Percentiles rank a stretch among this genome's conserved stretches.
phyloP scores from a whole-genome alignment of 306 rosid genomes.

The Alnus rubra region DNA sequence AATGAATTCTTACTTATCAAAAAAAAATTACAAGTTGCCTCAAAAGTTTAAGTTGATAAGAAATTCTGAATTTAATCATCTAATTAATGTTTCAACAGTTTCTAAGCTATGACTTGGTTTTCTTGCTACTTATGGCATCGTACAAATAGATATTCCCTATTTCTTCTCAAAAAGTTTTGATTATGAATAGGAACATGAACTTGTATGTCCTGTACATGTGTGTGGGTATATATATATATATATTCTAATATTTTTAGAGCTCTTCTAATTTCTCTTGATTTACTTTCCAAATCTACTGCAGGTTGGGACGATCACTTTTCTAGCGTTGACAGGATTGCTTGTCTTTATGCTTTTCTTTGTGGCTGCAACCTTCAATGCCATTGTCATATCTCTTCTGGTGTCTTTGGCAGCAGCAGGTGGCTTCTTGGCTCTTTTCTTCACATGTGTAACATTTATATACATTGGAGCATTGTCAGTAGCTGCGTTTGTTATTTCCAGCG shows the following conservation, averaged over 20 bases:
- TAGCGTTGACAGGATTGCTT: conserved; percentile 76
- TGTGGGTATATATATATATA: neutral
- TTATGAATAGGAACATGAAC: neutral
- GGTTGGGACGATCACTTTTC: conserved; percentile 68
- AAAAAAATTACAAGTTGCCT: no score
- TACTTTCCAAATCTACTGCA: conserved; percentile 36
- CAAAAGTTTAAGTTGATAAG: no score
- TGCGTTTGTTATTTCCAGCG: conserved; percentile 52
- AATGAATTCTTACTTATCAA: no score
- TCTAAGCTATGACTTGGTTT: neutral
- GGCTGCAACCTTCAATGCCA: conserved; percentile 78
- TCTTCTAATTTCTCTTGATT: conserved; percentile 6
- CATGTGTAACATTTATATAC: conserved; percentile 62
- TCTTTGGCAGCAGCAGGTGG: conserved; percentile 95
- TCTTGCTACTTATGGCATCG: neutral
- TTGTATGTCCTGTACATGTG: neutral
- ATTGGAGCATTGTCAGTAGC: conserved; percentile 83
- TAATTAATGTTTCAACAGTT: no score
- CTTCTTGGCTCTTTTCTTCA: conserved; percentile 89
- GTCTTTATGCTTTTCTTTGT: conserved; percentile 81
- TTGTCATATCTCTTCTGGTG: conserved; percentile 63
- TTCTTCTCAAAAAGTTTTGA: neutral
- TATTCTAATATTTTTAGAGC: neutral
- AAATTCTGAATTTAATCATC: no score
- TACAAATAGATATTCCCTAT: no score